These are phyloP conservation scores for Talaromyces wortmannii DNA, from an alignment of 495 filamentous ascomycete species.

Conservation along the genomic window DNA sequence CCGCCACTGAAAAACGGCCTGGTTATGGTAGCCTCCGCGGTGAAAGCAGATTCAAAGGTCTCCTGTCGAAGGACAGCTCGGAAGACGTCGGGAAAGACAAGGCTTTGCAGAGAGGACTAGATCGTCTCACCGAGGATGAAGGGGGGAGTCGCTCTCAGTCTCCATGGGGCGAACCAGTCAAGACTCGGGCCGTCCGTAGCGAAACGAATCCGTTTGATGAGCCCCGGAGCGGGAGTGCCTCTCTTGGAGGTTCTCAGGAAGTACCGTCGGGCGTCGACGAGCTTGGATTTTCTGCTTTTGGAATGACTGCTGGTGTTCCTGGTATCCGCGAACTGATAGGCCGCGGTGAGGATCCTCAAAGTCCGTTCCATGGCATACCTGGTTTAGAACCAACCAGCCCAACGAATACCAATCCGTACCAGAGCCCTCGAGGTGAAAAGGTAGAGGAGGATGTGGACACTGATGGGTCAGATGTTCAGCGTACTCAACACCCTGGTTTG, in stretches of 20 bases:
- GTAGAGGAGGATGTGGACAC: conserved; percentile 61
- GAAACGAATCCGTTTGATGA: conserved; percentile 84
- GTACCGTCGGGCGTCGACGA: conserved; percentile 53
- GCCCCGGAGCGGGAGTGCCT: conserved; percentile 64
- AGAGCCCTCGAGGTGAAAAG: conserved; percentile 81
- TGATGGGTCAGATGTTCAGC: conserved; percentile 51
- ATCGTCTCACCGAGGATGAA: conserved; percentile 46
- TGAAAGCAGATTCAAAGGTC: conserved; percentile 76
- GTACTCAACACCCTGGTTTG: conserved; percentile 49
- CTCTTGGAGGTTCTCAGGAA: conserved; percentile 71
- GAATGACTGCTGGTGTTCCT: conserved; percentile 70
- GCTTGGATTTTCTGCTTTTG: conserved; percentile 59
- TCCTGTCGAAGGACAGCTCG: conserved; percentile 69
- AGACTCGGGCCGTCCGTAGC: conserved; percentile 48
- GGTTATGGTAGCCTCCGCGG: conserved; percentile 62
- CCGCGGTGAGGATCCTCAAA: conserved; percentile 53
- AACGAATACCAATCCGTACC: conserved; percentile 95
- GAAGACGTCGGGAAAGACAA: conserved; percentile 61
- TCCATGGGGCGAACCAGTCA: conserved; percentile 45
- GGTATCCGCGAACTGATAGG: conserved; percentile 58
- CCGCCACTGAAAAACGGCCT: conserved; percentile 58
- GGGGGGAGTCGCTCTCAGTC: conserved; percentile 36
- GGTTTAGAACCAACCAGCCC: conserved; percentile 71
- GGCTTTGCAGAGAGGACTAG: conserved; percentile 42
- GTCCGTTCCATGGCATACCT: conserved; percentile 33